phyloP scores from a whole-genome alignment of 805 yeast species.

The Wickerhamiella allomyrinae region DNA sequence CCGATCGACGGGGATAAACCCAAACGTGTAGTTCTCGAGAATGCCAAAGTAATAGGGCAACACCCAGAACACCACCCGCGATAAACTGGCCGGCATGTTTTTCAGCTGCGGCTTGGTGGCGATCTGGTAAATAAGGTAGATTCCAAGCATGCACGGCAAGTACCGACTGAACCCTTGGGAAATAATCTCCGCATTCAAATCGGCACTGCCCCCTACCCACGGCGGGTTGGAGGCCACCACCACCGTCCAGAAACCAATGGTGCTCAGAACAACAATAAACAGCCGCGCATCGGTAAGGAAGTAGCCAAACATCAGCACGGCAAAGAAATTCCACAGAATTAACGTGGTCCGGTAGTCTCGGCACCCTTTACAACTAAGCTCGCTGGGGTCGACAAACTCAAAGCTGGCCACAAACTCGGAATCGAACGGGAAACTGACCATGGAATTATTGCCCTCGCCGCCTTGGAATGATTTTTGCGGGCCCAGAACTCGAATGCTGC shows the following conservation, averaged over 20 bases:
- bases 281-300: conserved; percentile 37
- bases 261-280: conserved; percentile 46
- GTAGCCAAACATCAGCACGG: conserved; percentile 35
- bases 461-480: conserved; percentile 36
- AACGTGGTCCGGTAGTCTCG: conserved; percentile 53
- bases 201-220: conserved; percentile 30
- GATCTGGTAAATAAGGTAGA: conserved; percentile 54
- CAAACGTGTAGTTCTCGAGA: conserved; percentile 77
- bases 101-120: conserved; percentile 24
- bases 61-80: conserved; percentile 47
- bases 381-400: conserved; percentile 35
- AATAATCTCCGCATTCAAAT: conserved; percentile 43
- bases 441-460: conserved; percentile 36
- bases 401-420: conserved; percentile 66
- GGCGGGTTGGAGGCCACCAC: conserved; percentile 70
- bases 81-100: conserved; percentile 19
- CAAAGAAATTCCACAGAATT: conserved; percentile 40
- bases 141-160: conserved; percentile 57
- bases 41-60: conserved; percentile 75
- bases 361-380: conserved; percentile 36
- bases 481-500: conserved; percentile 44
- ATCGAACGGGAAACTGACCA: conserved; percentile 41
- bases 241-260: conserved; percentile 76
- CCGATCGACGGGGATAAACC: conserved; percentile 76
- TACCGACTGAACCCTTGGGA: conserved; percentile 62